These are phyloP conservation scores for Medicago lupulina DNA, from an alignment of 306 rosid species.

Conservation along the genomic window DNA sequence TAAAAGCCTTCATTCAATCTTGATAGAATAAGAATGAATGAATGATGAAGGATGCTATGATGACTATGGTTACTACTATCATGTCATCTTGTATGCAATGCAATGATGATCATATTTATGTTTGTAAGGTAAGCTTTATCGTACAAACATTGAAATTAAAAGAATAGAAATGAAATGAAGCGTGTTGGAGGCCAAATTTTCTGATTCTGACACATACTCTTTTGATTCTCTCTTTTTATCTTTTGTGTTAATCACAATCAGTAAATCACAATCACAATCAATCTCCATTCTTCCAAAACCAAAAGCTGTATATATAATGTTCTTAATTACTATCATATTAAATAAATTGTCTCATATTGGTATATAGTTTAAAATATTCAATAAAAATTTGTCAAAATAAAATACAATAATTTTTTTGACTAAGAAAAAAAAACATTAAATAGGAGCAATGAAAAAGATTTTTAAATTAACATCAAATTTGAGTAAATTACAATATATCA, in stretches of 20 bases:
- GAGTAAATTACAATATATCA: too few relatives aligned
- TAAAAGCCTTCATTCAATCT: neutral
- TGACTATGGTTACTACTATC: neutral
- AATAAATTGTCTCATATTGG: neutral
- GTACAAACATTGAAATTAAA: neutral
- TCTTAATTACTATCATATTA: neutral
- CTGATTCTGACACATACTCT: neutral
- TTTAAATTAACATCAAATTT: too few relatives aligned
- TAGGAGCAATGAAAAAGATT: neutral
- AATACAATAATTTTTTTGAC: too few relatives aligned
- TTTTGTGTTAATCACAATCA: neutral
- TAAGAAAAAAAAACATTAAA: neutral
- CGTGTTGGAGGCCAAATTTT: neutral
- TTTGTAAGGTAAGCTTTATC: neutral
- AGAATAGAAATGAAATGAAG: neutral
- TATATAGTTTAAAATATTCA: neutral
- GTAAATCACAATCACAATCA: slow-evolving; percentile 2
- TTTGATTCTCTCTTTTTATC: neutral
- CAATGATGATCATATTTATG: neutral
- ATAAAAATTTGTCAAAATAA: neutral
- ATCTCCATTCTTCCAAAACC: neutral
- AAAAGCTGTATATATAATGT: neutral
- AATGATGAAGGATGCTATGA: neutral
- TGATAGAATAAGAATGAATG: slow-evolving; percentile 1
- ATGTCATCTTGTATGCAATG: neutral